Percentiles rank a stretch among this genome's conserved stretches.
phyloP scores from a whole-genome alignment of 306 rosid species.

The Lathyrus aphaca region DNA sequence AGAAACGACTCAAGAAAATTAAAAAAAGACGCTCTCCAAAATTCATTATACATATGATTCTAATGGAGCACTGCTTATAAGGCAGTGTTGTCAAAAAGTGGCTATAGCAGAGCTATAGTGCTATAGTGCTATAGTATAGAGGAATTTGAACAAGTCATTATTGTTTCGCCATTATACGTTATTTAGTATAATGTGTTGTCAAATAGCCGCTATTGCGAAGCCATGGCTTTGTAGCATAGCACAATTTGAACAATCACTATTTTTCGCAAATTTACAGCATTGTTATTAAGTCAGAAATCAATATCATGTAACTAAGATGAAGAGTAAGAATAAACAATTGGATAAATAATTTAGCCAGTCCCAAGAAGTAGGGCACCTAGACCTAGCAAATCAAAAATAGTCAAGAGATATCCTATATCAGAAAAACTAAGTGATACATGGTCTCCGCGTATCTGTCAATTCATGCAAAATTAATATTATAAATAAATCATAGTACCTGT shows the following conservation, averaged over 20 bases:
- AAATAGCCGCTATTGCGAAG: too few relatives aligned
- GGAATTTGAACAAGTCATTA: too few relatives aligned
- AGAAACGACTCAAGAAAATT: constrained; percentile 7
- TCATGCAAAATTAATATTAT: constrained; percentile 26
- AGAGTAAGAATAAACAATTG: constrained; percentile 1
- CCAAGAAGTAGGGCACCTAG: constrained; percentile 21
- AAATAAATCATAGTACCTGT: constrained; percentile 64
- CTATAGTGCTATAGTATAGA: too few relatives aligned
- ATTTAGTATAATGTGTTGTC: too few relatives aligned
- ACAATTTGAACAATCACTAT: too few relatives aligned
- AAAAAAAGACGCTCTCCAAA: background rate
- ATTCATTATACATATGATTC: background rate
- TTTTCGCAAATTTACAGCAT: too few relatives aligned
- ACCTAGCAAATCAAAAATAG: constrained; percentile 22
- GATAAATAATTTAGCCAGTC: constrained; percentile 18
- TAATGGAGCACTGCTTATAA: constrained; percentile 11
- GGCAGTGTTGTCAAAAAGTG: too few relatives aligned
- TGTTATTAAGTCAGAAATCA: background rate
- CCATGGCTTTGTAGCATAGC: too few relatives aligned
- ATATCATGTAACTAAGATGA: constrained; percentile 21
- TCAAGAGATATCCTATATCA: constrained; percentile 16
- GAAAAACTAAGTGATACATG: constrained; percentile 7
- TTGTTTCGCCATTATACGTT: too few relatives aligned
- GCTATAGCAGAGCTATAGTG: too few relatives aligned
- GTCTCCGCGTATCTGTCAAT: constrained; percentile 17